Conservation (phyloP, 768 basidiomycete genomes). For the Paxillus rubicundulus region DNA sequence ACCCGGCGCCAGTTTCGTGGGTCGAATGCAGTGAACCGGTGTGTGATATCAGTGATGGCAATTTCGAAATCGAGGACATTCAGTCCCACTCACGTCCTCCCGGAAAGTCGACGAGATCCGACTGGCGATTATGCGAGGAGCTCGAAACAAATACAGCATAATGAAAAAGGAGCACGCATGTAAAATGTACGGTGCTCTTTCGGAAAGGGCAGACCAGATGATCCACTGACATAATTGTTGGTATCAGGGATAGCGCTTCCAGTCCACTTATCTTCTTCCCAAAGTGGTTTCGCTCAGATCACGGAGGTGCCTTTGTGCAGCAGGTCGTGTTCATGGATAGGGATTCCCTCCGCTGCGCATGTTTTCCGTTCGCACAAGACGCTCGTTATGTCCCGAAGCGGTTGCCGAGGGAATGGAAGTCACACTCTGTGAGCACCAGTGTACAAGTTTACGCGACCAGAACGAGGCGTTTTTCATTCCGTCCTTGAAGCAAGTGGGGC, state of each 20-base stretch:
- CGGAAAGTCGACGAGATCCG: conserved; percentile 16
- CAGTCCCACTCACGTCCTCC: neutral
- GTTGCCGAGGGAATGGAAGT: conserved; percentile 25
- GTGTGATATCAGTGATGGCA: conserved; percentile 1
- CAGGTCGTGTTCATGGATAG: conserved; percentile 7
- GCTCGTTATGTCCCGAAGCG: conserved; percentile 17
- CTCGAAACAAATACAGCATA: conserved; percentile 11
- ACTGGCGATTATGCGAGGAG: conserved; percentile 6
- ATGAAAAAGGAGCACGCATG: conserved; percentile 14
- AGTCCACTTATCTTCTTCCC: conserved; percentile 11
- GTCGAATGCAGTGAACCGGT: conserved; percentile 15
- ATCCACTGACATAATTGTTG: conserved; percentile 9
- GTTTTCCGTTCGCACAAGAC: conserved; percentile 20
- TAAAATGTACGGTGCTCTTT: conserved; percentile 8
- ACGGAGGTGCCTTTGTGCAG: conserved; percentile 13
- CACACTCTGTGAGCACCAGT: conserved; percentile 7
- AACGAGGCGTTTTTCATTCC: conserved; percentile 26
- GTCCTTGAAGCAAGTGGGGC: conserved; percentile 2
- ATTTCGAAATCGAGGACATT: conserved; percentile 8
- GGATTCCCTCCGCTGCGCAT: conserved; percentile 10
- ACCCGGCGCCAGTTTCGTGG: conserved; percentile 7
- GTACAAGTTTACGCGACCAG: conserved; percentile 17
- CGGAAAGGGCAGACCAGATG: neutral
- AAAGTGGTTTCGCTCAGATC: conserved; percentile 11
- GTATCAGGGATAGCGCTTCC: conserved; percentile 8